These are phyloP conservation scores for Geotrichum phurueaensis DNA, from an alignment of 1,139 yeast genomes.

Conservation along the genomic window DNA sequence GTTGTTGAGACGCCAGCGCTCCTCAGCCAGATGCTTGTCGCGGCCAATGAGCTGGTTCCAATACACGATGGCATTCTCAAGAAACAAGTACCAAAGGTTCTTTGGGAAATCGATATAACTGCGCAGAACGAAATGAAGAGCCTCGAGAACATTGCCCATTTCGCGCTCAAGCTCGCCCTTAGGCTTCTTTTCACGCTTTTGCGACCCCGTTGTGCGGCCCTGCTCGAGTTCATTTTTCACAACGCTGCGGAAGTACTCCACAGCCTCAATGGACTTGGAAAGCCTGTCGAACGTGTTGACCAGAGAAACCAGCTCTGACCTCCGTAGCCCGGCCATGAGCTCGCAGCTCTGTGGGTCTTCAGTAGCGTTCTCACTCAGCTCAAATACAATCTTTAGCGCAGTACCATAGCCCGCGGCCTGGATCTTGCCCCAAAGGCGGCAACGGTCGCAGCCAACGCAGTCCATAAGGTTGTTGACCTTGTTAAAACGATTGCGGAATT, in stretches of 20 bases:
- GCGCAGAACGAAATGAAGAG: constrained; percentile 55
- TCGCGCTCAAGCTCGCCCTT: constrained; percentile 50
- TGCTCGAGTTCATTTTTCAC: constrained; percentile 29
- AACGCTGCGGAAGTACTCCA: constrained; percentile 60
- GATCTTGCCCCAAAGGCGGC: constrained; percentile 96
- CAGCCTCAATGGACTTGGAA: constrained; percentile 74
- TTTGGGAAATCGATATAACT: constrained; percentile 71
- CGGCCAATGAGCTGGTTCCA: constrained; percentile 77
- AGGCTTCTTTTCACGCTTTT: constrained; percentile 14
- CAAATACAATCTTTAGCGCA: constrained; percentile 83
- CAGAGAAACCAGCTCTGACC: constrained; percentile 84
- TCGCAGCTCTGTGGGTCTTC: constrained; percentile 36
- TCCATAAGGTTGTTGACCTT: constrained; percentile 94
- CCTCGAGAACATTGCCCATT: constrained; percentile 36
- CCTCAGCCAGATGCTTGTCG: constrained; percentile 20
- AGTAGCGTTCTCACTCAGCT: constrained; percentile 37
- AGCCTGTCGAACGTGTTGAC: constrained; percentile 88
- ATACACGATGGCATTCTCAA: constrained; percentile 47
- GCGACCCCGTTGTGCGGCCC: constrained; percentile 40
- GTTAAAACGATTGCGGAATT: constrained; percentile 76
- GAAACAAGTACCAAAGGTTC: constrained; percentile 46
- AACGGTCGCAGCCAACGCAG: constrained; percentile 97
- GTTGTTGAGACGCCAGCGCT: constrained; percentile 7
- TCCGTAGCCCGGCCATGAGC: constrained; percentile 49
- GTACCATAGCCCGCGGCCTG: constrained; percentile 98